Evolutionary conservation across 441 rosid genomes (phyloP), one percentile per base, ranked within the genome.

Genomic region (Populus hybrid): DNA sequence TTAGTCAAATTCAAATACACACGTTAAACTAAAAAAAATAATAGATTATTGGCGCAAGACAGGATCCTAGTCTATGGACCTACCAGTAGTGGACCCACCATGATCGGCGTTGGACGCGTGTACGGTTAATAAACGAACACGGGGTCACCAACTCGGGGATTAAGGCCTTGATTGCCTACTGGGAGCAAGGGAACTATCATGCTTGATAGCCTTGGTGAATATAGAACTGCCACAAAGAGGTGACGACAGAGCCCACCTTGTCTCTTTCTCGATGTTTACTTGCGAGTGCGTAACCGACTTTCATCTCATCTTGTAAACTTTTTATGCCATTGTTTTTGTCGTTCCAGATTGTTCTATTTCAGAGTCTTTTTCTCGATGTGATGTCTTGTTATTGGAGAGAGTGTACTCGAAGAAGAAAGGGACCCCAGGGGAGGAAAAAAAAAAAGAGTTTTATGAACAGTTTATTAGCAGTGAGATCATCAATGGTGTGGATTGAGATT

Each of bases 251-350:
- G n/a, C 61, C 61, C 61, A 53, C 61, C n/a, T 53, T 18, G 61
- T 18, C 0, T 18, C 21, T 53, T 53, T 53, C 0, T 53, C 59
- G 9, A 0, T 53, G 9, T 70, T 81, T 71, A 19, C 68, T 59
- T 26, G 64, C 2, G 34, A 74, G 79, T 71, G 84, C 75, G 67
- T 21, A 32, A 73, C 84, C 84, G 84, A 81, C 84, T 34, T 74
- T 81, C 63, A 67, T 21, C 73, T 67, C 64, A 67, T 19, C n/a
- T 19, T 68, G 9, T 57, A 14, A 3, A 35, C 66, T 30, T 30
- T 38, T 74, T 42, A 75, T 21, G 69, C 40, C 79, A 69, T 40
- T 9, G 3, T 68, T 66, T 0, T 57, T 71, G n/a, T 65, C 72
- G 0, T 75, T 78, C 74, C 19, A 23, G 76, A 79, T 74, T 63